Base-by-base conservation (phyloP, 257 asterid species). In the Salvia hispanica region DNA sequence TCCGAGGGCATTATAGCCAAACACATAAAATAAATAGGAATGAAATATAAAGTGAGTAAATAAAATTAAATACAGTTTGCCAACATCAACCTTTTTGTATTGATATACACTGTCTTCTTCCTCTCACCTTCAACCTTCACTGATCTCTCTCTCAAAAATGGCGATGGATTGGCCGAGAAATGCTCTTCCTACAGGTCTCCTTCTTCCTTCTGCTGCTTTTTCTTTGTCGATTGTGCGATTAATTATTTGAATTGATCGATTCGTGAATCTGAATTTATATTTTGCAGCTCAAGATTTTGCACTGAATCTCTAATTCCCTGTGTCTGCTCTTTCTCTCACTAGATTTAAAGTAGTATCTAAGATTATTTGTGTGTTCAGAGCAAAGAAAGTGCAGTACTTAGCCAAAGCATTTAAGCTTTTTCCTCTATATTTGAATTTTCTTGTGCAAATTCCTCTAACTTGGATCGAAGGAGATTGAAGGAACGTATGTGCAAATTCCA, bases 41-140 rank as follows among this genome's bases (percentile, higher is more conserved):
- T 18, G 7, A 62, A 72, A 45, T 54, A 63, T 70, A 72, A 4
- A 48, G 5, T 34, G 31, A 55, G 76, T 43, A 50, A 58, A 45
- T 55, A 34, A 73, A 71, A 58, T 62, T 31, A 36, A 45, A 60
- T 88, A 85, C 95, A 66, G 95, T 61, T 88, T 81, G 83, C 74
- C 89, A 93, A 1, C 21, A 18, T 18, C 21, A 18, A 18, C 58
- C 63, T 67, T 45, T 64, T 71, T 58, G 71, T 21, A 28, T 71
- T 71, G 73, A 73, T 56, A 25, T 25, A 25, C 31, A 25, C 25
- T 25, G 66, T 68, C 58, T 64, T 64, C 69, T 72, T 72, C 78
- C 16, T 64, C 67, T 45, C 71, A 40, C 67, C 31, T 54, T 10
- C 44, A 37, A 21, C 40, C 56, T 61, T 25, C 59, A 34, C 16